Conservation (phyloP, 2,329 filamentous ascomycete species). For the Colletotrichum orbiculare region DNA sequence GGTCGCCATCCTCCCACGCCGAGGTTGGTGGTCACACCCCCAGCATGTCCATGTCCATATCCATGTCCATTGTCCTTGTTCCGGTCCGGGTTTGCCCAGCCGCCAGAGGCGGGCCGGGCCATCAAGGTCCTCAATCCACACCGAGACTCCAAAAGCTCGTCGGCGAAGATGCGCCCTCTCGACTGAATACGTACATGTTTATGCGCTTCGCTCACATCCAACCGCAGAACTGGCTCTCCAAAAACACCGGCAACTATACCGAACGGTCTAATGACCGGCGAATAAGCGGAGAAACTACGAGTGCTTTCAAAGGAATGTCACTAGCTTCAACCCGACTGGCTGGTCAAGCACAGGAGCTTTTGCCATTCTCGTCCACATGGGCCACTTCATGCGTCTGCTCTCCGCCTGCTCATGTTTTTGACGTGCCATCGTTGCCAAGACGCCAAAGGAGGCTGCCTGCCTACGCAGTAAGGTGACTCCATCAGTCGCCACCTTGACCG, state of each 20-base stretch:
- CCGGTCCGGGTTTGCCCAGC: slow-evolving; percentile 4
- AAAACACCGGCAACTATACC: background rate
- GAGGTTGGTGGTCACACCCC: background rate
- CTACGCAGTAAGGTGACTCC: background rate
- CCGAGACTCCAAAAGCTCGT: background rate
- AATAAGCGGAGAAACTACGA: background rate
- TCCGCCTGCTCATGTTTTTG: too few species aligned
- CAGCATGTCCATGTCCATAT: slow-evolving; percentile 3
- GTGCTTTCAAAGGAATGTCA: background rate
- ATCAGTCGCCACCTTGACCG: background rate
- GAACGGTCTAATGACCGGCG: background rate
- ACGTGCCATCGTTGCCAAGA: too few species aligned
- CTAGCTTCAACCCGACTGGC: background rate
- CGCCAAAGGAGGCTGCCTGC: background rate
- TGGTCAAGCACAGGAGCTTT: background rate
- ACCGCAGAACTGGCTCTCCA: too few species aligned
- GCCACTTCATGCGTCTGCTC: too few species aligned
- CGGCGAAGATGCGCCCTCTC: background rate
- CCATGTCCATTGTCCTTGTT: background rate
- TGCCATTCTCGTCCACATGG: background rate
- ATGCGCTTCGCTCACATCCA: too few species aligned
- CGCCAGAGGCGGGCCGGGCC: slow-evolving; percentile 31
- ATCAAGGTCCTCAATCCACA: slow-evolving; percentile 28
- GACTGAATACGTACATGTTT: background rate
- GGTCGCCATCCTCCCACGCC: slow-evolving; percentile 4